A percentile compares a stretch with the other conserved stretches of the same genome.
Evolutionary conservation across 2,329 filamentous ascomycete species (phyloP).

Genomic region (Neonectria ditissima): DNA sequence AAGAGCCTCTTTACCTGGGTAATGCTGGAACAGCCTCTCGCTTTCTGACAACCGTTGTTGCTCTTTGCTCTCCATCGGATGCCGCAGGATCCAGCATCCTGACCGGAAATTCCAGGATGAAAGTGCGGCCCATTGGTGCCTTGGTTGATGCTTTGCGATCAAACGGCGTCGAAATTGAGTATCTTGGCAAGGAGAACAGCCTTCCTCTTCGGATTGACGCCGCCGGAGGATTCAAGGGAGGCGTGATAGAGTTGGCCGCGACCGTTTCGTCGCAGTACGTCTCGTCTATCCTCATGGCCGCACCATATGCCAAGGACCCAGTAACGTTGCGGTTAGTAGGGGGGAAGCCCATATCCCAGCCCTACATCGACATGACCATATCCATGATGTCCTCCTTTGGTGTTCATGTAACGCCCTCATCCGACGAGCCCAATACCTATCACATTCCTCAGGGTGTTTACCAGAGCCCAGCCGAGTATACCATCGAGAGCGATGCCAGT

Average conservation of each 20-base stretch:
- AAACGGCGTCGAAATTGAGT: constrained; percentile 90
- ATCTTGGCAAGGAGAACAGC: constrained; percentile 85
- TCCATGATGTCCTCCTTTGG: constrained; percentile 97
- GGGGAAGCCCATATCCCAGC: constrained; percentile 97
- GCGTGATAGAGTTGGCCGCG: constrained; percentile 89
- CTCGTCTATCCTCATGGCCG: constrained; percentile 95
- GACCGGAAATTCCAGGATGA: constrained; percentile 96
- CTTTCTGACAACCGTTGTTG: constrained; percentile 92
- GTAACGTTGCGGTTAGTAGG: constrained; percentile 91
- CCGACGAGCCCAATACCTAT: constrained; percentile 88
- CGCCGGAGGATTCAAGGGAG: constrained; percentile 84
- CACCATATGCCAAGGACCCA: constrained; percentile 93
- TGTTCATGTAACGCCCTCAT: constrained; percentile 80
- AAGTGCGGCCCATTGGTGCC: constrained; percentile 91
- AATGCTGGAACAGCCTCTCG: constrained; percentile 97
- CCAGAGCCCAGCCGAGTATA: constrained; percentile 85
- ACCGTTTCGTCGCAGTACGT: constrained; percentile 99
- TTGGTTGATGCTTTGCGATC: constrained; percentile 88
- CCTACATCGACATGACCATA: constrained; percentile 99
- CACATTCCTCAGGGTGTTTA: constrained; percentile 90
- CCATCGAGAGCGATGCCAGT: constrained; percentile 96
- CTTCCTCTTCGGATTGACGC: constrained; percentile 87
- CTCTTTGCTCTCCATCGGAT: constrained; percentile 77
- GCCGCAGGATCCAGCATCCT: constrained; percentile 76
- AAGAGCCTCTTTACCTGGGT: constrained; percentile 86